phyloP scores from a whole-genome alignment of 495 filamentous ascomycete genomes.

The Aspergillus heteromorphus region DNA sequence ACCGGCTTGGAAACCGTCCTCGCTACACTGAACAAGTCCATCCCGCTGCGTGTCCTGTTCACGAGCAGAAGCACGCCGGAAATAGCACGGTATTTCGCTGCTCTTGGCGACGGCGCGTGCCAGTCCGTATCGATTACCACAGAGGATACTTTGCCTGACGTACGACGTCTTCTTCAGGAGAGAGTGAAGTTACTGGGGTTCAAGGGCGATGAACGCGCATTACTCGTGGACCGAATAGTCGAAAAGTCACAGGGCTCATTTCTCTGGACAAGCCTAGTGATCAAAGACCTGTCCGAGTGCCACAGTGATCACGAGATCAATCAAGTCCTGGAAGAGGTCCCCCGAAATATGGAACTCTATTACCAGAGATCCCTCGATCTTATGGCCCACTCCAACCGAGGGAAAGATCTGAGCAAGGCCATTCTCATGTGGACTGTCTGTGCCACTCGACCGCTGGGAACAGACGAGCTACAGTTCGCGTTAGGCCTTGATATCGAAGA shows the following conservation, averaged over 20 bases:
- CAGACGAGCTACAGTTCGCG: conserved; percentile 27
- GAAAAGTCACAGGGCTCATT: conserved; percentile 30
- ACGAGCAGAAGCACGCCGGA: conserved; percentile 20
- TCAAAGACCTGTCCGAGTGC: conserved; percentile 22
- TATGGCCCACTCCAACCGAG: conserved; percentile 4
- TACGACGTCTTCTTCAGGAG: conserved; percentile 16
- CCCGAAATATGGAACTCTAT: conserved; percentile 34
- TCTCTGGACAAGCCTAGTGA: conserved; percentile 29
- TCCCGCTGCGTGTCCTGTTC: conserved; percentile 27
- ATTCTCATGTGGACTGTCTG: conserved; percentile 31
- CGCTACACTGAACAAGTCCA: conserved; percentile 12
- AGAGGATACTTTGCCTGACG: conserved; percentile 19
- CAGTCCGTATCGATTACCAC: conserved; percentile 4
- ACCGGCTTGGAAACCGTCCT: conserved; percentile 26
- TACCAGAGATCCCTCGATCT: conserved; percentile 17
- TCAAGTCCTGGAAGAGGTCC: conserved; percentile 26
- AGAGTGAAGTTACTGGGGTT: conserved; percentile 11
- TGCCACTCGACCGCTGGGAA: conserved; percentile 21
- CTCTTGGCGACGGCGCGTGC: conserved; percentile 2
- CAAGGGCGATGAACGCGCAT: conserved; percentile 5
- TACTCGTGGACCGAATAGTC: conserved; percentile 22
- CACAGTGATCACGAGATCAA: conserved; percentile 23
- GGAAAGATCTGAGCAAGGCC: conserved; percentile 19
- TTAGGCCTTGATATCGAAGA: conserved; percentile 24
- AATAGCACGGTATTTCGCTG: conserved; percentile 4